These are phyloP conservation scores for Fraxinus latifolia DNA, from an alignment of 305 asterid species.

Conservation along the genomic window DNA sequence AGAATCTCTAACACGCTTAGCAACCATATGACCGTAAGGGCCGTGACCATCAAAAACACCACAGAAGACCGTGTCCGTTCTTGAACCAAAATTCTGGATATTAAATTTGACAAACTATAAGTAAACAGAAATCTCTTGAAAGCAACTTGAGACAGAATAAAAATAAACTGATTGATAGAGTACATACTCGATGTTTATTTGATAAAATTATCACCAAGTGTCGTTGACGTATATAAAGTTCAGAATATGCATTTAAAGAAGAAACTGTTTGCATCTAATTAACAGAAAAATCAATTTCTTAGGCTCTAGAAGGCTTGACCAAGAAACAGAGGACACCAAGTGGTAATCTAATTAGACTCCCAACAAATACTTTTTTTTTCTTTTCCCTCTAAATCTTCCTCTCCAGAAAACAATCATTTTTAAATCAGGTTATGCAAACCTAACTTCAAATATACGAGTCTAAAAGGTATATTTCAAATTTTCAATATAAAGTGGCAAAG, in stretches of 20 bases:
- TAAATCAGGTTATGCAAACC: background rate
- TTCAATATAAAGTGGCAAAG: background rate
- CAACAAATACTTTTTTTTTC: background rate
- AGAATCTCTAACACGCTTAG: constrained; percentile 71
- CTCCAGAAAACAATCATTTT: background rate
- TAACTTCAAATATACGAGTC: background rate
- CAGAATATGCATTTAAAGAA: no score
- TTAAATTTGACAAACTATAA: constrained; percentile 22
- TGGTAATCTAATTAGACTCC: background rate
- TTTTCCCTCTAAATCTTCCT: background rate
- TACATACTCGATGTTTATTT: background rate
- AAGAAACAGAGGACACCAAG: background rate
- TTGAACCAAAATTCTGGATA: constrained; percentile 78
- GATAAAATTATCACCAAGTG: background rate
- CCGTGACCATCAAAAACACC: constrained; percentile 93
- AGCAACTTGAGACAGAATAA: constrained; percentile 7
- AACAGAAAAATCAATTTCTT: background rate
- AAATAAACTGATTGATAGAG: background rate
- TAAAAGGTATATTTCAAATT: background rate
- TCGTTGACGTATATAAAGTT: background rate
- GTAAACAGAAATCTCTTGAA: constrained; percentile 8
- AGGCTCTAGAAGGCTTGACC: background rate
- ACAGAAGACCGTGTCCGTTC: constrained; percentile 72
- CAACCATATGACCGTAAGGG: constrained; percentile 82
- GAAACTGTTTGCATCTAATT: background rate